Percentiles rank a stretch among this genome's conserved stretches.
Conservation (phyloP, 1,139 yeast species). For the Kodamaea alishanica region DNA sequence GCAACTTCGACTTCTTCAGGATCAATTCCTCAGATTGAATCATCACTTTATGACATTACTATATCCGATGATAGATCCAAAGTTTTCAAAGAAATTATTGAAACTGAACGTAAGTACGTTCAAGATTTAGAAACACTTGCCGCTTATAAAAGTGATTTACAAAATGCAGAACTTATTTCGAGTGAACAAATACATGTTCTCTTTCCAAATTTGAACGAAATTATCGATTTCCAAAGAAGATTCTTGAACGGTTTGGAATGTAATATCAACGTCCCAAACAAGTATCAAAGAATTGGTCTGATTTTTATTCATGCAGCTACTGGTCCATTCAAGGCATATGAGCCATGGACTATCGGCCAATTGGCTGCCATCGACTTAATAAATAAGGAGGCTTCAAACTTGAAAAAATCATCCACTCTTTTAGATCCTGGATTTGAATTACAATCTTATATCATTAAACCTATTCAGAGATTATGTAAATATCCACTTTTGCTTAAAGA, state of each 20-base stretch:
- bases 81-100: conserved; percentile 78
- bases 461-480: conserved; percentile 91
- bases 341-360: conserved; percentile 86
- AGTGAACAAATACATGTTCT: conserved; percentile 77
- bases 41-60: conserved; percentile 24
- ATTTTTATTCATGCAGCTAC: conserved; percentile 75
- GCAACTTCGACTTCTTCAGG: conserved; percentile 3
- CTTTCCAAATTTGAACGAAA: conserved; percentile 82
- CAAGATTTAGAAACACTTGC: conserved; percentile 78
- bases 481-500: conserved; percentile 83
- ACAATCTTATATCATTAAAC: conserved; percentile 86
- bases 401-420: conserved; percentile 54
- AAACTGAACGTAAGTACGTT: conserved; percentile 89
- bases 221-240: conserved; percentile 89
- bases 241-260: conserved; percentile 86
- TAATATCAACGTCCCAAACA: conserved; percentile 70
- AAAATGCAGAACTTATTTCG: conserved; percentile 62
- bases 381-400: conserved; percentile 54
- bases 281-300: conserved; percentile 83
- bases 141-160: conserved; percentile 64
- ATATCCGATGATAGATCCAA: conserved; percentile 61
- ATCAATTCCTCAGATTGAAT: conserved; percentile 6
- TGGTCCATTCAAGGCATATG: conserved; percentile 82
- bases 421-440: conserved; percentile 87
- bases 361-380: conserved; percentile 82